These are phyloP conservation scores for Hypoxylon sp. DNA, from an alignment of 2,329 filamentous ascomycete species.

Conservation along the genomic window DNA sequence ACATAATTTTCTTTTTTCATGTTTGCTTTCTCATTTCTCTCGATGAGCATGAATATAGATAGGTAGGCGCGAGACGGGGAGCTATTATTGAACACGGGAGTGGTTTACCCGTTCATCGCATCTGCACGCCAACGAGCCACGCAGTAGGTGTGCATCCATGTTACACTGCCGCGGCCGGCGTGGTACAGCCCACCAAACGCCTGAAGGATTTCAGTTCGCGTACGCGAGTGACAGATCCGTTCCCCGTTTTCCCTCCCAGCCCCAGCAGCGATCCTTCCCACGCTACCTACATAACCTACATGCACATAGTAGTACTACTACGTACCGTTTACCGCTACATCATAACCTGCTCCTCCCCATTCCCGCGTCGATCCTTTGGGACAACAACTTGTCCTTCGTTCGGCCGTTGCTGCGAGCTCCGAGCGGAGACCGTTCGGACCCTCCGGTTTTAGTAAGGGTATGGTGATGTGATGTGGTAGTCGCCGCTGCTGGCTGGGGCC, in stretches of 20 bases:
- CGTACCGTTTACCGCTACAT: background rate
- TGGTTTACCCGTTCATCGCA: background rate
- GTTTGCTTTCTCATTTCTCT: background rate
- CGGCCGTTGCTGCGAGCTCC: conserved; percentile 15
- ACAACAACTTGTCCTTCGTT: conserved; percentile 2
- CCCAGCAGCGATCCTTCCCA: background rate
- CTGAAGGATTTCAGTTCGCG: conserved; percentile 4
- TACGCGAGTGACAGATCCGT: conserved; percentile 1
- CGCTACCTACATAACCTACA: background rate
- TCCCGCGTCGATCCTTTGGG: conserved; percentile 1
- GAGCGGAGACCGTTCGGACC: conserved; percentile 25
- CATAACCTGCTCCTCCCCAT: background rate
- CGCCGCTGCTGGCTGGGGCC: background rate
- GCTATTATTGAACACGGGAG: conserved; percentile 2
- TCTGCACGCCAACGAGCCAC: background rate
- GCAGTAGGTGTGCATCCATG: conserved; percentile 7
- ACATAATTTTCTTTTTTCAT: conserved; percentile 1
- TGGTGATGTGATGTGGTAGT: background rate
- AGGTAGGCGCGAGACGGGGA: background rate
- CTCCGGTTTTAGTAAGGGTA: conserved; percentile 1
- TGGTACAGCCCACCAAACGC: conserved; percentile 1
- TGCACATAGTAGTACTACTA: too few relatives aligned
- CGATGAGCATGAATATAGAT: background rate
- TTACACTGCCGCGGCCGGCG: conserved; percentile 15
- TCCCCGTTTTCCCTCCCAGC: background rate